phyloP scores from a whole-genome alignment of 352 stramenopile species.

The Phytophthora litchii region DNA sequence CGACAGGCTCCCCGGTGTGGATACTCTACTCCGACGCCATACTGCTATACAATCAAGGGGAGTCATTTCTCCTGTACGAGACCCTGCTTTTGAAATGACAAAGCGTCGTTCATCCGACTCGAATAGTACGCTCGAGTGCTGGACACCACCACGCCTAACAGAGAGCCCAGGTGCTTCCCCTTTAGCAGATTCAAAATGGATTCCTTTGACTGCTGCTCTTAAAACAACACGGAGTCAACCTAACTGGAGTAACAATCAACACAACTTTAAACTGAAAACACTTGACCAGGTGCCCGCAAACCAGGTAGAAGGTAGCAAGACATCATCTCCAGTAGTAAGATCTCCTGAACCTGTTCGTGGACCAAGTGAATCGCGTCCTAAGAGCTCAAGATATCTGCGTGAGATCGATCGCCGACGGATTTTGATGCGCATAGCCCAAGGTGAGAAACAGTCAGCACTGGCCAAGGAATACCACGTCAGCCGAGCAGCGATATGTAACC shows the following conservation, averaged over 20 bases:
- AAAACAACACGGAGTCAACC: not conserved
- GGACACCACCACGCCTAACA: slow-evolving; percentile 23
- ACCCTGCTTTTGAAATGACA: not conserved
- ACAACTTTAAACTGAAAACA: slow-evolving; percentile 4
- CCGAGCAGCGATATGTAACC: slow-evolving; percentile 69
- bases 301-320: slow-evolving; percentile 1
- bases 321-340: not conserved
- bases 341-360: slow-evolving; percentile 20
- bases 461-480: slow-evolving; percentile 77
- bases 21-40: slow-evolving; percentile 29
- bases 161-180: not conserved
- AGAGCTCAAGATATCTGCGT: slow-evolving; percentile 66
- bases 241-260: slow-evolving; percentile 4
- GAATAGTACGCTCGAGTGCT: slow-evolving; percentile 19
- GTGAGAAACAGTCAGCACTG: slow-evolving; percentile 66
- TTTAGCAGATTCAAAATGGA: slow-evolving; percentile 11
- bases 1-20: slow-evolving; percentile 31
- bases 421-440: slow-evolving; percentile 58
- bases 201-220: slow-evolving; percentile 8
- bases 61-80: not conserved
- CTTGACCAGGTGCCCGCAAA: slow-evolving; percentile 3
- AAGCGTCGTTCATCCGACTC: not conserved
- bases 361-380: slow-evolving; percentile 20
- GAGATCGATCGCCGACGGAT: slow-evolving; percentile 71
- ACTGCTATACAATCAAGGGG: slow-evolving; percentile 14